Base-by-base conservation (phyloP, 1,139 yeast species). In the Suhomyces panamericanus region DNA sequence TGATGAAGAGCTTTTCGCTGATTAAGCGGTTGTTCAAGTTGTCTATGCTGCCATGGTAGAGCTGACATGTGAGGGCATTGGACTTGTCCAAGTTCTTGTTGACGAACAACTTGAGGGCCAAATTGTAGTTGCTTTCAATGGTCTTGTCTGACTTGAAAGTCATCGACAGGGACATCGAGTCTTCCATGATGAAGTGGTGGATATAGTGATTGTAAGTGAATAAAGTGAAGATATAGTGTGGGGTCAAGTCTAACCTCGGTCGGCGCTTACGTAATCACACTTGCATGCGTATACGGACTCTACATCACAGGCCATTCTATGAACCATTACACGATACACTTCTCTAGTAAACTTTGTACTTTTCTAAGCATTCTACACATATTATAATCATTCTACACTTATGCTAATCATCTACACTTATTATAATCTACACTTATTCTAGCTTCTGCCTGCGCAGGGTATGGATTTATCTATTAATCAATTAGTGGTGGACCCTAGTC, bases 31-130 rank as follows among this genome's bases (percentile, higher is more conserved):
- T 57, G 11, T 49, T 48, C 38, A 57, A 60, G 40, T 64, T 64
- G 6, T 51, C 47, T 42, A 64, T 59, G 13, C 64, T 48, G 11
- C 49, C 49, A 14, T 50, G 50, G 47, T 63, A 67, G 34, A 70
- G 55, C 38, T 57, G 53, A 35, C 54, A 55, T 22, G 64, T 57
- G 15, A 71, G 53, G 22, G 52, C 62, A 49, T 59, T 73, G 6
- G 78, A 70, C 41, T 62, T 60, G 6, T 54, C 58, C 40, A 73
- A 67, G 49, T 69, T 64, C 54, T 66, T 70, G 52, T 70, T 72
- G 54, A 69, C 63, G 52, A 74, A 74, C 44, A 63, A 62, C 55
- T 73, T 74, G 43, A 70, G 55, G 0, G 78, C 68, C 35, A 73
- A 53, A 42, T 65, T 63, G 50, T 70, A 74, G 43, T 60, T 63